Evolutionary conservation across 2,329 filamentous ascomycete genomes (phyloP), one percentile per base, ranked within the genome.

Genomic region (Thermomyces lanuginosus): DNA sequence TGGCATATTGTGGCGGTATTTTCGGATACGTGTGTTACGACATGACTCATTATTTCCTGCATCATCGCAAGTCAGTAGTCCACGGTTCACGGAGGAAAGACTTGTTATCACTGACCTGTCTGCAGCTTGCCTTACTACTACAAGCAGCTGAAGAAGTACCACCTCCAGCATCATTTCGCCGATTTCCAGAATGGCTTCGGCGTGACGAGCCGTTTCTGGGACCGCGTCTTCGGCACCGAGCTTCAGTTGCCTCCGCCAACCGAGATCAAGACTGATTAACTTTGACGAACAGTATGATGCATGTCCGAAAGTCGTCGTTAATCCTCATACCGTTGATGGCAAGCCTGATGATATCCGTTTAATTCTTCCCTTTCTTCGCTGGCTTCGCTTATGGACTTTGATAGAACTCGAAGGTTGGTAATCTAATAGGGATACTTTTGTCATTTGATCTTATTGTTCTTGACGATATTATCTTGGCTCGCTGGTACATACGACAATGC

Each of bases 131-230:
- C 89, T 9, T 59, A 74, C 2, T 92, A 82, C 67, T 95, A 91
- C 61, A 80, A 79, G 56, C 65, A 72, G 37, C 69, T 95, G 43
- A 98, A 98, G 72, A 95, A 92, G 57, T 92, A 93, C 48, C 89
- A 98, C 49, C 73, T 98, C 16, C 73, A 83, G 50, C 89, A 98
- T 51, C 89, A 98, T 59, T 98, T 93, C 55, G 81, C 89, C 35
- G 89, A 98, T 52, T 98, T 91, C 51, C 79, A 98, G 55, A 86
- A 92, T 39, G 89, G 89, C 27, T 98, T 95, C 43, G 89, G 89
- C 30, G 86, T 98, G 27, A 93, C 86, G 16, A 93, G 78, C 63
- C 73, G 76, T 39, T 92, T 98, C 64, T 98, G 89, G 89, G 89
- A 98, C 52, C 61, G 60, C 26, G 59, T 98, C 5, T 98, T 98